A percentile compares a stretch with the other conserved stretches of the same genome.
These are phyloP conservation scores for Aspergillus carlsbadensis DNA, from an alignment of 495 filamentous ascomycete species.

Conservation along the genomic window DNA sequence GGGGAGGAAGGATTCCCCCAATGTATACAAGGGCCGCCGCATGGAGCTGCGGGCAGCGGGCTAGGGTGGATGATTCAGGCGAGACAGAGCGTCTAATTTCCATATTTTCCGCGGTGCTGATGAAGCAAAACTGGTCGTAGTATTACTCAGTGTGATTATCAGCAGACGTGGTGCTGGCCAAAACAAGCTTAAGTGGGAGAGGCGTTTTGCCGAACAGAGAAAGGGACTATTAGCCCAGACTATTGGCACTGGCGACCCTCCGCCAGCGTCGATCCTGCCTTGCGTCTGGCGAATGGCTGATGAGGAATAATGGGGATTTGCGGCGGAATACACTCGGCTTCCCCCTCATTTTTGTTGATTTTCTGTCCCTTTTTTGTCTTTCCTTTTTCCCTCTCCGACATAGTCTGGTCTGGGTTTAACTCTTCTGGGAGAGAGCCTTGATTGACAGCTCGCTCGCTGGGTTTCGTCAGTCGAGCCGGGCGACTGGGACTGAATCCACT, in stretches of 20 bases:
- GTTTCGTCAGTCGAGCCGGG: too few species aligned
- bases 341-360: background rate
- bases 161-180: too few species aligned
- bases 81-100: too few species aligned
- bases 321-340: background rate
- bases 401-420: background rate
- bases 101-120: too few species aligned
- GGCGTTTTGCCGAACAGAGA: background rate
- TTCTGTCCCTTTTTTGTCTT: background rate
- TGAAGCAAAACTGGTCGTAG: too few species aligned
- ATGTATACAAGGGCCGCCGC: too few species aligned
- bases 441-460: conserved; percentile 22
- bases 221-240: background rate
- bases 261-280: conserved; percentile 6
- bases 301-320: background rate
- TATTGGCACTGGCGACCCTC: background rate
- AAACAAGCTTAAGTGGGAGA: conserved; percentile 5
- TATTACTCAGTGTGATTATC: too few species aligned
- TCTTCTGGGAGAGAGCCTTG: conserved; percentile 2
- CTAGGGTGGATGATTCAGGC: too few species aligned
- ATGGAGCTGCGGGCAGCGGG: too few species aligned
- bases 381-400: background rate
- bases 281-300: conserved; percentile 1
- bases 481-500: background rate
- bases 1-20: too few species aligned